Conservation (phyloP, 148 eudicot genomes). For the Persicaria maculosa region DNA sequence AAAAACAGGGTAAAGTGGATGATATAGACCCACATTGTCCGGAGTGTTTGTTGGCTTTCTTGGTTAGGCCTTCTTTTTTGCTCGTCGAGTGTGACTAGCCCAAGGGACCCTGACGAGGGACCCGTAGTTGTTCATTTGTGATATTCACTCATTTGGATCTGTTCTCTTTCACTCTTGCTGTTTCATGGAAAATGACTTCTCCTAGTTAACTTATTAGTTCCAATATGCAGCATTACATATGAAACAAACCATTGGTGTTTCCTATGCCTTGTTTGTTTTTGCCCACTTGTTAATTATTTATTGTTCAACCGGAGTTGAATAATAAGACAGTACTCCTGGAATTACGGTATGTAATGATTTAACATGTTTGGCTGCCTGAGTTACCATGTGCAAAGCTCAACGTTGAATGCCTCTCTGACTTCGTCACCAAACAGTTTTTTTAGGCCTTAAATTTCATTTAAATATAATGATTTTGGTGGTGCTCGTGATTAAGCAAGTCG, state of each 20-base stretch:
- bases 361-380: background rate
- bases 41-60: too few relatives aligned
- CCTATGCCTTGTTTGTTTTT: background rate
- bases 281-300: too few relatives aligned
- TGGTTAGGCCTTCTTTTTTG: too few relatives aligned
- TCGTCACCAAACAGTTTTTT: too few relatives aligned
- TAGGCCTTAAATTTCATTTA: too few relatives aligned
- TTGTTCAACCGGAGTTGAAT: background rate
- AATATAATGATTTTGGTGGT: conserved; percentile 14
- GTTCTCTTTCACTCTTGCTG: background rate
- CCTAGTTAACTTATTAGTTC: background rate
- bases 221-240: background rate
- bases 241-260: background rate
- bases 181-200: too few relatives aligned
- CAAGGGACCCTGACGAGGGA: background rate
- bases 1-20: too few relatives aligned
- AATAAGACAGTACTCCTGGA: background rate
- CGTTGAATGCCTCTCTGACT: too few relatives aligned
- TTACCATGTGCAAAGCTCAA: background rate
- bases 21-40: too few relatives aligned
- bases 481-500: background rate
- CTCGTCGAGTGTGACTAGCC: too few relatives aligned
- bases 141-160: background rate
- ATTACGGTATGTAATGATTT: background rate
- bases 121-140: background rate